Evolutionary conservation across 345 rosid genomes (phyloP), one percentile per base, ranked within the genome.

Genomic region (Eucalyptus cladocalyx): DNA sequence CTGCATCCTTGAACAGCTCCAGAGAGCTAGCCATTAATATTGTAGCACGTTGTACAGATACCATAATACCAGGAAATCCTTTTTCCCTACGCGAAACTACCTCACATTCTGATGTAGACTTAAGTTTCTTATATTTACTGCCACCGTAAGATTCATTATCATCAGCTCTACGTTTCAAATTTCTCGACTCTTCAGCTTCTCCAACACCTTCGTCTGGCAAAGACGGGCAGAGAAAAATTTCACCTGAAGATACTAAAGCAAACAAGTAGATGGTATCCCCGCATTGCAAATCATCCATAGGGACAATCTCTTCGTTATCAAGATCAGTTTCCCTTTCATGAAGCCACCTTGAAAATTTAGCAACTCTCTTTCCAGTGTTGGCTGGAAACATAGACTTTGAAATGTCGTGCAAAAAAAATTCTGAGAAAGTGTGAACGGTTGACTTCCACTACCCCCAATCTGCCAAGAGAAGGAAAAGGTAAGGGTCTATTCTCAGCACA

Each of bases 201-300:
- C 99, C 99, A 90, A 98, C 95, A 89, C 99, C 99, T 89, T 95
- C 98, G 86, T 93, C 95, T 3, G 99, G 99, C 91, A 98, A 89
- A 88, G 91, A 92, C 28, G 95, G 96, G 89, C 91, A 95, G 87
- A 98, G 86, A 47, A 94, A 93, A 87, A 97, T 91, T 86, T 97
- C 98, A 60, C 99, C 99, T 54, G 95, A 93, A 91, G 95, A 93
- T 92, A 98, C 95, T 67, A 95, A 91, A 58, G 95, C 94, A 91
- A 97, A 94, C 91, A 97, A 93, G 89, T 95, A 95, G 81, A 97
- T 90, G 91, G 96, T 91, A 90, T 97, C 99, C 85, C 99, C 99
- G 88, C 99, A 98, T 86, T 98, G 98, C 93, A 98, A 92, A 93
- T 96, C 97, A 86, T 92, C 94, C 30, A 92, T 88, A 89, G 96